Base-by-base conservation (phyloP, 192 early-diverging fungal genomes). In the Rhizophagus clarus region DNA sequence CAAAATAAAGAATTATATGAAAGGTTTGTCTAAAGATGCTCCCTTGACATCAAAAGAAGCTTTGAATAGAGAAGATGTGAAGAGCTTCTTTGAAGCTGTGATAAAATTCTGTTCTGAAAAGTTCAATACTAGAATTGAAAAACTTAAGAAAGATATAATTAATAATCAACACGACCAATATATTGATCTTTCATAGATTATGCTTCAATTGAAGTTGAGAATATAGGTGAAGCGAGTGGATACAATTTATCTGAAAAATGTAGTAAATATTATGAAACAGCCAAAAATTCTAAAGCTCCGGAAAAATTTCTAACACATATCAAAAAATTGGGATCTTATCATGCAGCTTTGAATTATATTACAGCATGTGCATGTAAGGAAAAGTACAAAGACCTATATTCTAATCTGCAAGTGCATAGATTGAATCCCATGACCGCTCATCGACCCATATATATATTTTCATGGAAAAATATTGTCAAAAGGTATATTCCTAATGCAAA, bases 91-190 rank as follows among this genome's bases (percentile, higher is more conserved):
- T n/a, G 8, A 26, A 8, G n/a, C 3, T 26, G 61, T 62, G 26
- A 62, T 62, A 3, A 10, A 62, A 2, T 62, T 26, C 22, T 62
- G 61, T 62, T 62, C 61, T 24, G 22, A 8, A 26, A 62, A 62
- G 61, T 10, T 62, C 22, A 14, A 62, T 62, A 26, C 61, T 62
- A 62, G n/a, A 62, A 26, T 26, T 62, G 20, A 28, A 2, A 61
- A 61, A 61, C 60, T 61, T 61, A 61, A 61, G 12, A 61, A 62
- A 62, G 61, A 62, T 62, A 26, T 62, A 62, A 62, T 10, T 28
- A 2, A 24, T n/a, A 28, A 28, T 62, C 22, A 62, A 62, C n/a
- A 26, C 6, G 0, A 62, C 3, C 61, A 62, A 62, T 10, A 24
- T 62, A n/a, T 62, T 62, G 26, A 62, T n/a, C 61, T 62, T 62